Evolutionary conservation across 2,329 filamentous ascomycete genomes (phyloP), one percentile per base, ranked within the genome.

Genomic region (Talaromyces sp.): DNA sequence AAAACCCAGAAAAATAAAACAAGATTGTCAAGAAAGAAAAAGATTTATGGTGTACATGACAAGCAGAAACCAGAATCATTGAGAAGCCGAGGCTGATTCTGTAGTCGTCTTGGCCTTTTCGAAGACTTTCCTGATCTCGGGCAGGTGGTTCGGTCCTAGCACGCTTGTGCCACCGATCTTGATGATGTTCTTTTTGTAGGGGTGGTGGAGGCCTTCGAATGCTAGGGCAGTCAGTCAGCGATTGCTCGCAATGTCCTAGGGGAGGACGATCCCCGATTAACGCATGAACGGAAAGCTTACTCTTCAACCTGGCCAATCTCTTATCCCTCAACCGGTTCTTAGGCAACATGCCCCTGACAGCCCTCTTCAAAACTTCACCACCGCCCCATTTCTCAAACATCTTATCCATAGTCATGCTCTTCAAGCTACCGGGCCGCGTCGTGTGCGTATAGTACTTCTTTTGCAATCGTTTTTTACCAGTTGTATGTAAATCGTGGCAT

Each of bases 391-490:
- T 97, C 73, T 87, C 89, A 85, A 97, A 95, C 84, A 99, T 87
- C 70, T 88, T 87, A 75, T 98, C 94, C 94, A 99, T 97, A 65
- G 89, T 96, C 77, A 99, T 91, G 73, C 88, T 85, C 82, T 90
- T 90, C 73, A 99, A 83, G 73, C 87, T 91, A 63, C 95, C 95
- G 0, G 95, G 95, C 13, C 92, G 86, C 27, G 95, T 98, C 70
- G 89, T 96, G 80, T 98, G 95, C 62, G 91, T 87, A 84, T 97
- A 97, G 85, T 99, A 99, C 70, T 88, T 89, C 84, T 99, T 99
- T 83, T 96, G 92, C 80, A 87, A 89, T 77, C 89, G 90, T 83
- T 99, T 99, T 77, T 91, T 91, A 70, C 95, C 95, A 8, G 95
- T 98, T 1, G 89, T 90, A 81, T 93, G 89, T 59, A 99, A 84